Conservation (phyloP, 331 rosid genomes). For the Pyrus hybrid region DNA sequence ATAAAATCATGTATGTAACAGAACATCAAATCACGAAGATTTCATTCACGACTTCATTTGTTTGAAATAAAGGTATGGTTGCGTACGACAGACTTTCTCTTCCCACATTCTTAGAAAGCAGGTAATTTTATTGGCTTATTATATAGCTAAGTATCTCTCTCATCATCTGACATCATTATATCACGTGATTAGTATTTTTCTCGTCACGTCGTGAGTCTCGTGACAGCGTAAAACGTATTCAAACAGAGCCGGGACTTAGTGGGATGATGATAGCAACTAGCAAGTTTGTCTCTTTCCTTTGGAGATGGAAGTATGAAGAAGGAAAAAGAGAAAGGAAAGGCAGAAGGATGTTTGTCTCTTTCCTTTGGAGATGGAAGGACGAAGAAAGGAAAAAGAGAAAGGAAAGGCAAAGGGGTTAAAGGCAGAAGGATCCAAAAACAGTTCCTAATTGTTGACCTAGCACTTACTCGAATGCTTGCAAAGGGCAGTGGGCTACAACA, state of each 20-base stretch:
- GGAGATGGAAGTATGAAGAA: background rate
- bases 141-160: too few species aligned
- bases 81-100: background rate
- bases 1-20: accelerated
- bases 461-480: conserved; percentile 26
- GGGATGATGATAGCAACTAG: background rate
- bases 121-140: too few species aligned
- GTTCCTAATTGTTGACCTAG: conserved; percentile 18
- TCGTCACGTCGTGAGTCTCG: too few species aligned
- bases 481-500: conserved; percentile 15
- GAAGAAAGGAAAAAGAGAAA: background rate
- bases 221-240: background rate
- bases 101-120: too few species aligned
- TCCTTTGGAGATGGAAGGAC: too few species aligned
- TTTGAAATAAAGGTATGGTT: too few species aligned
- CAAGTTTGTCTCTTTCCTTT: background rate
- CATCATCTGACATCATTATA: accelerated
- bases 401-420: background rate
- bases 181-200: too few species aligned
- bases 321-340: too few species aligned
- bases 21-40: too few species aligned
- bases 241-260: background rate
- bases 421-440: conserved; percentile 9
- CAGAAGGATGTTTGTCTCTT: too few species aligned
- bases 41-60: too few species aligned